Conservation (phyloP, 1,284 basidiomycete genomes). For the Sutorius eximius region DNA sequence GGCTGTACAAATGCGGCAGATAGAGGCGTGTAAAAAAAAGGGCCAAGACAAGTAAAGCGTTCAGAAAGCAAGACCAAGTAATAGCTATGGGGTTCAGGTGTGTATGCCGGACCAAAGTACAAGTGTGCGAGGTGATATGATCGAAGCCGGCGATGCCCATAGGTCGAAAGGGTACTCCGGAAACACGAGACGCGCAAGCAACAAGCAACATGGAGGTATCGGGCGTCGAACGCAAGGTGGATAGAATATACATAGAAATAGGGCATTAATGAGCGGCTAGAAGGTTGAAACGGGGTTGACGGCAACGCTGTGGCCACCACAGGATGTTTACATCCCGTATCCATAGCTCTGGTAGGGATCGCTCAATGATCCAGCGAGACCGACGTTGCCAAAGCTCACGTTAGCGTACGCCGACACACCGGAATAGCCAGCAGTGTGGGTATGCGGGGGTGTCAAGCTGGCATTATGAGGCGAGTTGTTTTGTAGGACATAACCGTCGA, state of each 20-base stretch:
- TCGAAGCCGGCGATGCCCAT: constrained; percentile 38
- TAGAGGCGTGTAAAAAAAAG: constrained; percentile 41
- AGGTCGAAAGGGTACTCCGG: constrained; percentile 36
- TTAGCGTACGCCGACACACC: constrained; percentile 50
- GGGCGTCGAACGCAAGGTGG: constrained; percentile 26
- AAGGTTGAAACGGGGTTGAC: constrained; percentile 13
- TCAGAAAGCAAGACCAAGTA: constrained; percentile 45
- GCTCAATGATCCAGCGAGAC: constrained; percentile 52
- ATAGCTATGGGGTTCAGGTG: constrained; percentile 43
- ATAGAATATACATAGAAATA: constrained; percentile 43
- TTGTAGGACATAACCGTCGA: constrained; percentile 78
- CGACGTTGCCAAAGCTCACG: constrained; percentile 58
- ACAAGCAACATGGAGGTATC: constrained; percentile 38
- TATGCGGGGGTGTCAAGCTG: constrained; percentile 54
- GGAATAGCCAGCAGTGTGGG: constrained; percentile 55
- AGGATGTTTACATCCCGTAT: constrained; percentile 66
- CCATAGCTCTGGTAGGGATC: constrained; percentile 78
- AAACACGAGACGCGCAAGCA: constrained; percentile 33
- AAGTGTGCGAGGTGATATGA: constrained; percentile 58
- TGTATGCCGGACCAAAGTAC: constrained; percentile 68
- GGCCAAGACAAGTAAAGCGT: constrained; percentile 39
- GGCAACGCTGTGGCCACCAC: constrained; percentile 10
- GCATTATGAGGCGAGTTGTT: constrained; percentile 63
- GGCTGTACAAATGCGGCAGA: constrained; percentile 58
- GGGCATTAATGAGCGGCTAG: constrained; percentile 33